Conservation (phyloP, 345 rosid genomes). For the Eucalyptus urophylla region DNA sequence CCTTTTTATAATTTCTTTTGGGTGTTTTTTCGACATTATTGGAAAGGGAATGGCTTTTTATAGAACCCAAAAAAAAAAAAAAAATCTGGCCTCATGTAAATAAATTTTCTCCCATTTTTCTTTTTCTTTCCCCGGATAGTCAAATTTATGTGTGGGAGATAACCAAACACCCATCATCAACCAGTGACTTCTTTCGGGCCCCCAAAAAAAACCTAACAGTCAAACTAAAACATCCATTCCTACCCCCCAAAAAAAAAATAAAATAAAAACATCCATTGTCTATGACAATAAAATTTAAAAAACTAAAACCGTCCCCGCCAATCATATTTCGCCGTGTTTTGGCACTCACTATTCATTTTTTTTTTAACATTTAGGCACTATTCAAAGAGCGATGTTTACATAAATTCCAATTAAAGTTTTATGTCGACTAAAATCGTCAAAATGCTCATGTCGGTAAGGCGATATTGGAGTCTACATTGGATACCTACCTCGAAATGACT, state of each 20-base stretch:
- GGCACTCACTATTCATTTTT: not conserved
- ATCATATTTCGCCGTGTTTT: not conserved
- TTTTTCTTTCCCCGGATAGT: not conserved
- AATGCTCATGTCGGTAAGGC: not conserved
- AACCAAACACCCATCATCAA: not conserved
- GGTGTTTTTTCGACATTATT: not conserved
- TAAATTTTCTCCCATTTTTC: not conserved
- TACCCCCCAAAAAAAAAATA: not conserved
- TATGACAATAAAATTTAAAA: no score
- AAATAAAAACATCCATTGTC: not conserved
- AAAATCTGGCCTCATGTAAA: not conserved
- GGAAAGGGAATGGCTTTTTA: not conserved
- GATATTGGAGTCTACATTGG: not conserved
- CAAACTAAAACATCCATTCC: not conserved
- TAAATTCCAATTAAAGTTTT: no score
- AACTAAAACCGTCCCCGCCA: not conserved
- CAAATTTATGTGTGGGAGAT: not conserved
- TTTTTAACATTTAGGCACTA: no score
- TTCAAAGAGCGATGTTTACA: no score
- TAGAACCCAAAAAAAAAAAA: no score
- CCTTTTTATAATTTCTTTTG: not conserved
- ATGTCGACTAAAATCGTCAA: fast-evolving
- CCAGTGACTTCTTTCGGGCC: not conserved
- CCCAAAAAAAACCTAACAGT: not conserved
- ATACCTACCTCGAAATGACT: not conserved